Base-by-base conservation (phyloP, 2,329 filamentous ascomycete species). In the Myriosclerotinia curreyana region DNA sequence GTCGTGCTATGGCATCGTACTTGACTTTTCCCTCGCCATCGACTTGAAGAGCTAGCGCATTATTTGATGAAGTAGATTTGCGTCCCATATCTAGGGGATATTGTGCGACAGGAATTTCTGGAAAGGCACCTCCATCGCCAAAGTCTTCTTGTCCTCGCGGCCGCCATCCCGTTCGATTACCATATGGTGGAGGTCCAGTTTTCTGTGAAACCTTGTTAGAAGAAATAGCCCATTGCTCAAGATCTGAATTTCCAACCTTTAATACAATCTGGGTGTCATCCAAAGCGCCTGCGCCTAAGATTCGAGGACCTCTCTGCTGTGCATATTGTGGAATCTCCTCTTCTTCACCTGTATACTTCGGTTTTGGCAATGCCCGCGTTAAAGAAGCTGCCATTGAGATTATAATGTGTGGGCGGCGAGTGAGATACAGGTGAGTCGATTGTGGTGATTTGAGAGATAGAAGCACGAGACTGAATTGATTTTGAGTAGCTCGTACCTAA, bases 21-120 rank as follows among this genome's bases (percentile, higher is more conserved):
- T 96, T 96, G 68, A 97, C 90, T 75, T 96, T 96, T 52, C 95
- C 95, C 69, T 96, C 89, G 0, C 83, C 86, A 74, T 98, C 92
- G 44, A 98, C 92, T 75, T 96, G 91, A 40, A 98, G 83, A n/a
- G 92, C 89, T 55, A 99, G 83, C 63, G 95, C 93, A 78, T 96
- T 98, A 69, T 88, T 95, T 54, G 83, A 85, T 40, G 81, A 83
- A 11, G 77, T 73, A 44, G 83, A 82, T 77, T 96, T 96, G 72
- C 88, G 86, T 65, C 94, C 94, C 92, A 98, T 97, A 66, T 96
- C 91, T 59, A 96, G 84, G 14, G 95, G 95, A 75, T 98, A 99
- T 75, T 99, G 95, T 51, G 94, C 95, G 60, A 98, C 87, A 17
- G 91, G 88, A 36, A 97, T 88, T 78, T 98, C 94, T 46, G 95